These are phyloP conservation scores for Fragaria vesca DNA, from an alignment of 306 rosid species.

Conservation along the genomic window DNA sequence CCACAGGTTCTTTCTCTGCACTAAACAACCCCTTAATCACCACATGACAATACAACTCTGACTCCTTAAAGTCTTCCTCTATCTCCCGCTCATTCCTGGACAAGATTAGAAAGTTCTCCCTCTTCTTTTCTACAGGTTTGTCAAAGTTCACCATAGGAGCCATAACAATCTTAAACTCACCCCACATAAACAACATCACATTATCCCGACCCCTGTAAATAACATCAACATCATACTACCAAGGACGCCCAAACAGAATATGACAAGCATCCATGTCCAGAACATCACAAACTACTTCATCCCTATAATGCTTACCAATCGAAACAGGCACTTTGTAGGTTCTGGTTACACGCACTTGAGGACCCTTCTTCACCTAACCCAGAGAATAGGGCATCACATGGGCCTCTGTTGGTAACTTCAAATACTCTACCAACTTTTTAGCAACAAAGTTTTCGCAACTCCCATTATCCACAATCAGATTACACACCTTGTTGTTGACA, in stretches of 20 bases:
- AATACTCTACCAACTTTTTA: background rate
- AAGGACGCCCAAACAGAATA: background rate
- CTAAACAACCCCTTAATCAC: background rate
- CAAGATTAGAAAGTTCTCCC: background rate
- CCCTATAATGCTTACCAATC: background rate
- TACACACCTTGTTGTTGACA: background rate
- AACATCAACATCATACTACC: background rate
- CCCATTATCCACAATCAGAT: background rate
- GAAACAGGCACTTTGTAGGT: background rate
- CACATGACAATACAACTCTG: background rate
- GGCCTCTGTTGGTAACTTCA: background rate
- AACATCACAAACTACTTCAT: background rate
- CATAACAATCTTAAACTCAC: background rate
- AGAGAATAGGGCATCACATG: background rate
- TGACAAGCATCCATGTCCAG: background rate
- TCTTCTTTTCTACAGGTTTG: fast-evolving
- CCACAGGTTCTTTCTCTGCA: background rate
- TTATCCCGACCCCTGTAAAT: background rate
- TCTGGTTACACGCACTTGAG: background rate
- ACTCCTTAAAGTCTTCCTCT: background rate
- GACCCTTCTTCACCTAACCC: background rate
- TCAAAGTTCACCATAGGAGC: background rate
- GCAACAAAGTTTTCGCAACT: background rate
- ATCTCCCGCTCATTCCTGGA: background rate
- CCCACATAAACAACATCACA: background rate